These are phyloP conservation scores for Prinsepia uniflora DNA, from an alignment of 306 rosid genomes.

Conservation along the genomic window DNA sequence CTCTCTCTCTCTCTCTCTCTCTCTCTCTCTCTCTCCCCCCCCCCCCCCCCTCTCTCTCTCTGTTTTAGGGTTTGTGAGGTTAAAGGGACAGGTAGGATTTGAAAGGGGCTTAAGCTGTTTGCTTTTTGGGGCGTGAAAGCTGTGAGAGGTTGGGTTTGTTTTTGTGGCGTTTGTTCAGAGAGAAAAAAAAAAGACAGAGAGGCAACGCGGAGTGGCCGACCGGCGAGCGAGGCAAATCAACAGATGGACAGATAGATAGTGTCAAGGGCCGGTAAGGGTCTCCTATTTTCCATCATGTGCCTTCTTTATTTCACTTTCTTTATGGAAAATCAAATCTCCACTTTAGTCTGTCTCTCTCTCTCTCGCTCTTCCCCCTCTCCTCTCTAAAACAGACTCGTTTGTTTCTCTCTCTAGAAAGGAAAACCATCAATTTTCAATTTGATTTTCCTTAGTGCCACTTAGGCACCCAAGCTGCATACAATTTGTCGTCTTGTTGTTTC, in stretches of 20 bases:
- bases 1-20: background rate
- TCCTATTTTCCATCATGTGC: background rate
- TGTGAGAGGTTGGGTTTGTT: constrained; percentile 20
- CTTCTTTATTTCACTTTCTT: background rate
- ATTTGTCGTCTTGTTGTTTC: background rate
- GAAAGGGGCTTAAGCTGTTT: constrained; percentile 2
- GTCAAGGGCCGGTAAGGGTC: no score
- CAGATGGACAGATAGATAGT: background rate
- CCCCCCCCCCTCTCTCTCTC: no score
- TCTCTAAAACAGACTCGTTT: no score
- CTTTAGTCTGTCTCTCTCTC: no score
- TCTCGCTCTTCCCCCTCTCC: no score
- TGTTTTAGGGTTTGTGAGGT: constrained; percentile 18
- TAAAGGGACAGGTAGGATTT: constrained; percentile 11
- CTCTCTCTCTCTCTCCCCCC: background rate
- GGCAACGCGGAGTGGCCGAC: constrained; percentile 40
- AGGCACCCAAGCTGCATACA: no score
- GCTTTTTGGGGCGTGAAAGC: background rate
- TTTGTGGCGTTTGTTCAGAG: constrained; percentile 6
- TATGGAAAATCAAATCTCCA: background rate
- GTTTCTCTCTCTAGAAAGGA: background rate
- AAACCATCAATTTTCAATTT: background rate
- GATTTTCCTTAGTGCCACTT: background rate
- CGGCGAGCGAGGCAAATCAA: constrained; percentile 11
- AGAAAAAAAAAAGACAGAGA: constrained; percentile 17